Evolutionary conservation across 2,329 filamentous ascomycete genomes (phyloP), one percentile per base, ranked within the genome.

Genomic region (Diaporthe sp.): DNA sequence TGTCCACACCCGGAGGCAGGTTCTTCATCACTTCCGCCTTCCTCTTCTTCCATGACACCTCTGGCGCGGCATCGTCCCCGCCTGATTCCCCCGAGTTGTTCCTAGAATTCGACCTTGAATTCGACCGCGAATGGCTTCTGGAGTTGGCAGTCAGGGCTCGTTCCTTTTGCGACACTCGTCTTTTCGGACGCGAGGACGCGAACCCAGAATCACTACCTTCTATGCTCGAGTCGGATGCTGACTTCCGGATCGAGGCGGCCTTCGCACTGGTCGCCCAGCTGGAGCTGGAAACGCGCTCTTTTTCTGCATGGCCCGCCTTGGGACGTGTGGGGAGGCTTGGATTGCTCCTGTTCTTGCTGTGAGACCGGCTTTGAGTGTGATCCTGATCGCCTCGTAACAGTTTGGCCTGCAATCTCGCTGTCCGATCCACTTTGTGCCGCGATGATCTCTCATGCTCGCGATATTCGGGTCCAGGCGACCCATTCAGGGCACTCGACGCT

Each of bases 1-100:
- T 90, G 81, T 99, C 97, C 4, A 98, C 91, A 0, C 95, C 95
- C 72, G 92, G 90, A 0, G 96, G 96, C 1, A 98, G 85, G 74
- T 93, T 93, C 81, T 94, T 95, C 81, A 98, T 86, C 31, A 98
- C 87, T 12, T 88, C 84, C 67, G 88, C 86, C 77, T 94, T 91
- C 67, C 89, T 91, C 71, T 87, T 88, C 78, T 94, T 90, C 89
- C 91, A 94, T 13, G 87, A 86, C 28, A 83, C 85, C 68, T 89
- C 86, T 10, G 85, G 84, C 37, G 85, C 82, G 20, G 79, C 80
- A 2, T 79, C 82, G 39, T 85, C 85, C 3, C 85, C 86, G 28
- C 86, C 84, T 28, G 86, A 86, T 10, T 86, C 85, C 8, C 85
- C 74, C 6, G 76, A 77, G 10, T 39, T 60, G 17, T 77, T 73